Evolutionary conservation across 1,284 basidiomycete genomes (phyloP), one percentile per base, ranked within the genome.

Genomic region (Meripilus lineatus): DNA sequence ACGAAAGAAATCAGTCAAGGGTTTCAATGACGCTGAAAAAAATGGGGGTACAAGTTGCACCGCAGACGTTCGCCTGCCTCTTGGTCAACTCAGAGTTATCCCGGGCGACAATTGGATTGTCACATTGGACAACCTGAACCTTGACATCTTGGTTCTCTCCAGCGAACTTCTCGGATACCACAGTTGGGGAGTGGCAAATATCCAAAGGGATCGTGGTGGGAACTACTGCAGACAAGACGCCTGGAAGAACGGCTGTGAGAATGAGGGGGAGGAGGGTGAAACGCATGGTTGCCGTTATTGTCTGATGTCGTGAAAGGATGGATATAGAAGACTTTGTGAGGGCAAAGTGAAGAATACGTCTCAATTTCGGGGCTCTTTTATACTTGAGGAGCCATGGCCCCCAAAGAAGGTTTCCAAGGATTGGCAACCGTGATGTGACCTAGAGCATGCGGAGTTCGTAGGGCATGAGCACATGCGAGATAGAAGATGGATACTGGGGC

Each of bases 41-140:
- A 30, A 30, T 10, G 11, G 7, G 24, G 23, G 34, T 48, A 72
- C 72, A 74, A n/a, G 54, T 45, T n/a, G 63, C 61, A 20, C 68
- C 68, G 47, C 72, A 74, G 18, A 71, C 68, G 48, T 72, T 62
- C n/a, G 18, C 36, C n/a, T 34, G 41, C 3, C 21, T 32, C 17
- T 24, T 22, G 7, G 32, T 20, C 5, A 26, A 17, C 11, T 15
- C n/a, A 14, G 4, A 13, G 11, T 5, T 36, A 13, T 20, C 17
- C 14, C 7, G 30, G 32, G 10, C 18, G 11, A 15, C 7, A 21
- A 30, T 17, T 6, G 18, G 15, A 25, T 44, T 30, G 22, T 17
- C 42, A 25, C 42, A 44, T 18, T 38, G 18, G 14, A 44, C n/a
- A 13, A 25, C 20, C 17, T 37, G 25, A 5, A 44, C 25, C 21